Evolutionary conservation across 2,329 filamentous ascomycete genomes (phyloP).

Genomic region (Hymenoscyphus salicellus): DNA sequence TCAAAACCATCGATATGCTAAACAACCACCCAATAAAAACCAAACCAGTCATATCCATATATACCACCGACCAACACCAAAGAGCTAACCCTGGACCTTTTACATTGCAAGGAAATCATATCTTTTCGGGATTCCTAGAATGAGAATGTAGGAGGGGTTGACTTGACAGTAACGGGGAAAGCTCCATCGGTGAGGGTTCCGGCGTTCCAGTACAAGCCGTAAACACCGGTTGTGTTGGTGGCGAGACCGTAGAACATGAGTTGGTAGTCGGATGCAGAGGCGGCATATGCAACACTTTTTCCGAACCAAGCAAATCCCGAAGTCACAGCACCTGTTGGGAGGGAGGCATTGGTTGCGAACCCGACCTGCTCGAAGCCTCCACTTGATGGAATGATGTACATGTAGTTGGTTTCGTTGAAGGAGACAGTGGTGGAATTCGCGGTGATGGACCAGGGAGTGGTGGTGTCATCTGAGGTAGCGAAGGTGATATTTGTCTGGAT

Average conservation of each 20-base stretch:
- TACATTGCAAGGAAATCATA: background rate
- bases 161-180: constrained; percentile 21
- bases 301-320: constrained; percentile 37
- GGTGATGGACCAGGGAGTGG: constrained; percentile 26
- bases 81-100: background rate
- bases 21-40: background rate
- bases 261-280: constrained; percentile 23
- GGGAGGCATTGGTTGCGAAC: constrained; percentile 27
- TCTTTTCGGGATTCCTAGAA: background rate
- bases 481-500: constrained; percentile 35
- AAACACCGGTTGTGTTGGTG: constrained; percentile 27
- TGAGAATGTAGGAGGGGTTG: background rate
- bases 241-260: constrained; percentile 29
- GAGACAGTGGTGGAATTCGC: constrained; percentile 26
- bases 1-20: background rate
- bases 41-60: background rate
- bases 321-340: constrained; percentile 25
- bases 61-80: background rate
- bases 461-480: constrained; percentile 24
- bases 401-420: constrained; percentile 21
- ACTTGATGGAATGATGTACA: constrained; percentile 31
- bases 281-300: constrained; percentile 34
- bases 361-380: constrained; percentile 30
- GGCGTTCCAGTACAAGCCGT: constrained; percentile 29
- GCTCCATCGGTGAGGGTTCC: constrained; percentile 10